Evolutionary conservation across 148 eudicot species (phyloP), one percentile per base, ranked within the genome.

Genomic region (Euryodendron excelsum): DNA sequence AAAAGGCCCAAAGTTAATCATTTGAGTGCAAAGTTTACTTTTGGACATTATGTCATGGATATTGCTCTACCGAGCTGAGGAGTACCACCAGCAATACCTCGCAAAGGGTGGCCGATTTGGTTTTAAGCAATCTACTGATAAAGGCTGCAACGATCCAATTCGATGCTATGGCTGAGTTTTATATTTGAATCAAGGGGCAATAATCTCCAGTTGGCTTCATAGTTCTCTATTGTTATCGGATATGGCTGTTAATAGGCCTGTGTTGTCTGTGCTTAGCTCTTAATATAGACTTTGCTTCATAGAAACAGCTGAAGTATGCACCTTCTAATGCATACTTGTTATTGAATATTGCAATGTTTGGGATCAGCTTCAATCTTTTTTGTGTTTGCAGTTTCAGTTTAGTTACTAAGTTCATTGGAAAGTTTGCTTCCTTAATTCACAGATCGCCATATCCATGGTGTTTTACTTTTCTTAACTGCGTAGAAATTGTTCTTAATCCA

Each of bases 141-240:
- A 91, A 79, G 95, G 97, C n/a, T 93, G 97, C 87, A 93, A 91
- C 27, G 97, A 93, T 79, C 97, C 93, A 13, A 93, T 93, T 31
- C 83, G 97, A 37, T 93, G 97, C 86, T 93, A 93, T 56, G 97
- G 97, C 55, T 93, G 18, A 88, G 25, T 73, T 56, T 33, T 1
- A 21, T 9, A 8, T 73, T n/a, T n/a, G n/a, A n/a, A n/a, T n/a
- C n/a, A n/a, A n/a, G n/a, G n/a, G n/a, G n/a, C n/a, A n/a, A n/a
- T n/a, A n/a, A n/a, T n/a, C n/a, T n/a, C n/a, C n/a, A n/a, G n/a
- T n/a, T n/a, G n/a, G 69, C n/a, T 34, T 3, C 11, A 1, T 34
- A 65, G 44, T 33, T 5, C 44, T 64, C 20, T n/a, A n/a, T n/a
- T n/a, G 44, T 65, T 34, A 33, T 10, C 2, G 36, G 30, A 20